Conservation (phyloP, 2,329 filamentous ascomycete genomes). For the Aureobasidium melanogenum region DNA sequence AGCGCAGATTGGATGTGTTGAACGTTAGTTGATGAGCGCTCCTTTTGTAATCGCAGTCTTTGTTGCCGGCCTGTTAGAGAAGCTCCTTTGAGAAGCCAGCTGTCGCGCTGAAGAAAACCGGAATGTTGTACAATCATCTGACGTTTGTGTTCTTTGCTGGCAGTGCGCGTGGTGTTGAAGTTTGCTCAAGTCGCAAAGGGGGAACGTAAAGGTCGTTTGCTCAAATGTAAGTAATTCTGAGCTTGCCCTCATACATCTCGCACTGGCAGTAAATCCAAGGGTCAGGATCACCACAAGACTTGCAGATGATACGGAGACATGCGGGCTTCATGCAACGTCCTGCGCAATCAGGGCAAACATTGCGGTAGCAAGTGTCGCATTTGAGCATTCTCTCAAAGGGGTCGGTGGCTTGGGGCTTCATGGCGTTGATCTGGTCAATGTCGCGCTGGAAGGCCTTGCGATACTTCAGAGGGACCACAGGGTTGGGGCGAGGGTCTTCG, state of each 20-base stretch:
- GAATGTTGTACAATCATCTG: not conserved
- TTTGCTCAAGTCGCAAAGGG: not conserved
- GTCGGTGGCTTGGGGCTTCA: slow-evolving; percentile 14
- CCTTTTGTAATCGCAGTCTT: too few relatives aligned
- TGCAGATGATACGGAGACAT: slow-evolving; percentile 4
- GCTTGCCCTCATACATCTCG: not conserved
- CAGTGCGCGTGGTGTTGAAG: not conserved
- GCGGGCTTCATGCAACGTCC: slow-evolving; percentile 2
- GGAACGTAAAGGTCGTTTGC: not conserved
- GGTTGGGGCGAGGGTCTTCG: slow-evolving; percentile 9
- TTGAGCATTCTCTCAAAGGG: slow-evolving; percentile 16
- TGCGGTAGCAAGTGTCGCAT: slow-evolving; percentile 16
- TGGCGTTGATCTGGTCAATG: slow-evolving; percentile 1
- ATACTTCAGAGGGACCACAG: slow-evolving; percentile 1
- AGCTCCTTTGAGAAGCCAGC: too few relatives aligned
- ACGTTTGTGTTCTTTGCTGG: not conserved
- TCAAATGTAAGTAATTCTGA: not conserved
- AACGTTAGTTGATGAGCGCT: not conserved
- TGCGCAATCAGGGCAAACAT: slow-evolving; percentile 16
- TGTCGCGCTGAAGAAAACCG: not conserved
- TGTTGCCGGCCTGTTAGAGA: not conserved
- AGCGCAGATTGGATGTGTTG: not conserved
- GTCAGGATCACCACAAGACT: not conserved
- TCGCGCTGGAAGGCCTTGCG: not conserved
- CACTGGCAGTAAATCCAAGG: slow-evolving; percentile 1